Evolutionary conservation across 306 rosid genomes (phyloP).

Genomic region (Trifolium subterraneum): DNA sequence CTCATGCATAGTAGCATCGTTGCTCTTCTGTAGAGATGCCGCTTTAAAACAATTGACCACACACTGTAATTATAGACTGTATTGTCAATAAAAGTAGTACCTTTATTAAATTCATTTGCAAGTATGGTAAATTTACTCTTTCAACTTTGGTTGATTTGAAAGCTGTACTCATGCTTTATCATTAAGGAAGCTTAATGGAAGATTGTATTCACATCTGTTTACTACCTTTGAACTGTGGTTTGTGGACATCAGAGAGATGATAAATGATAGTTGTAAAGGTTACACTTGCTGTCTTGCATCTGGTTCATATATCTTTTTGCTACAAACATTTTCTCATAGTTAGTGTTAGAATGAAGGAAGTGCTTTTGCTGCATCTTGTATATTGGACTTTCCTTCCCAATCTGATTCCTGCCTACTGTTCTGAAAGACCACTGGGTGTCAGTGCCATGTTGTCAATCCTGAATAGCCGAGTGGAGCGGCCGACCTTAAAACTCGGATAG

Average conservation of each 20-base stretch:
- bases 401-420: no score
- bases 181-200: constrained; percentile 1
- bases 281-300: not conserved
- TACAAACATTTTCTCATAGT: no score
- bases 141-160: constrained; percentile 23
- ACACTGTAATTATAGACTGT: not conserved
- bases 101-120: not conserved
- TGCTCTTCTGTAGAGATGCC: constrained; percentile 21
- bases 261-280: not conserved
- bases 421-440: no score
- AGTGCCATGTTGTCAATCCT: no score
- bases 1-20: not conserved
- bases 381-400: no score
- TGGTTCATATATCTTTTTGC: no score
- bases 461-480: no score
- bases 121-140: constrained; percentile 12
- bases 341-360: no score
- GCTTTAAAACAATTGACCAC: constrained; percentile 21
- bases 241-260: not conserved
- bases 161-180: constrained; percentile 2
- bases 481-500: no score
- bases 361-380: no score
- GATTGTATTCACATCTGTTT: not conserved
- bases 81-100: constrained; percentile 9
- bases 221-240: no score